Evolutionary conservation across 2,329 filamentous ascomycete genomes (phyloP).

Genomic region (Zymoseptoria crescenta): DNA sequence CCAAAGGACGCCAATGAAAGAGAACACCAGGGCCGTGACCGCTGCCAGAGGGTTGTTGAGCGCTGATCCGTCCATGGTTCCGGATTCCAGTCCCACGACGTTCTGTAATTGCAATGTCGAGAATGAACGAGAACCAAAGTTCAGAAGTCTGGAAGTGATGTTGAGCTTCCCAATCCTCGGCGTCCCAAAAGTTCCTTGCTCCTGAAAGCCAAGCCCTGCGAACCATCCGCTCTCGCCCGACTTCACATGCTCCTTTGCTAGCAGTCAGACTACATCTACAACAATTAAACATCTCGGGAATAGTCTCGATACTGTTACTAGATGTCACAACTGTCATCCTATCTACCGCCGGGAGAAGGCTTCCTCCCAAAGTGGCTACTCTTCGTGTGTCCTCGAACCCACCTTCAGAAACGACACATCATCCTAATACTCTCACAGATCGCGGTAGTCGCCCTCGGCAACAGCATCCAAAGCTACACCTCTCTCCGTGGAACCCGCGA

Average conservation of each 20-base stretch:
- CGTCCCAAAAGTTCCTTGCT: slow-evolving; percentile 1
- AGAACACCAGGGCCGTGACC: slow-evolving; percentile 28
- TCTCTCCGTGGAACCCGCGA: slow-evolving; percentile 77
- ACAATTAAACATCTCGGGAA: not conserved
- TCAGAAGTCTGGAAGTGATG: not conserved
- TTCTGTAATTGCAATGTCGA: slow-evolving; percentile 3
- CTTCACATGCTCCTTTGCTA: not conserved
- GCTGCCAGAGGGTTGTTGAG: slow-evolving; percentile 24
- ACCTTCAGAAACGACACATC: slow-evolving; percentile 1
- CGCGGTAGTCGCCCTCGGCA: slow-evolving; percentile 72
- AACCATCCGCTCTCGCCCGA: slow-evolving; percentile 1
- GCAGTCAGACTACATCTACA: not conserved
- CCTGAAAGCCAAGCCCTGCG: not conserved
- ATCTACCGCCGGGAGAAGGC: slow-evolving; percentile 42
- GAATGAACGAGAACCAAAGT: not conserved
- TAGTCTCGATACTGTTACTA: slow-evolving; percentile 2
- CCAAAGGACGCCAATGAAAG: slow-evolving; percentile 33
- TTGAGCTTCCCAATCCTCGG: not conserved
- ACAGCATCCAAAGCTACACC: slow-evolving; percentile 74
- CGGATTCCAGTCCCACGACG: not conserved
- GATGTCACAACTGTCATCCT: slow-evolving; percentile 26
- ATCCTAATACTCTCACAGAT: slow-evolving; percentile 47
- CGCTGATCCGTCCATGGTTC: slow-evolving; percentile 5
- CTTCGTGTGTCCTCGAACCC: slow-evolving; percentile 41
- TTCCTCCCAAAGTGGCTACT: slow-evolving; percentile 58